These are phyloP conservation scores for Eutypella sp. DNA, from an alignment of 2,329 filamentous ascomycete species.

Conservation along the genomic window DNA sequence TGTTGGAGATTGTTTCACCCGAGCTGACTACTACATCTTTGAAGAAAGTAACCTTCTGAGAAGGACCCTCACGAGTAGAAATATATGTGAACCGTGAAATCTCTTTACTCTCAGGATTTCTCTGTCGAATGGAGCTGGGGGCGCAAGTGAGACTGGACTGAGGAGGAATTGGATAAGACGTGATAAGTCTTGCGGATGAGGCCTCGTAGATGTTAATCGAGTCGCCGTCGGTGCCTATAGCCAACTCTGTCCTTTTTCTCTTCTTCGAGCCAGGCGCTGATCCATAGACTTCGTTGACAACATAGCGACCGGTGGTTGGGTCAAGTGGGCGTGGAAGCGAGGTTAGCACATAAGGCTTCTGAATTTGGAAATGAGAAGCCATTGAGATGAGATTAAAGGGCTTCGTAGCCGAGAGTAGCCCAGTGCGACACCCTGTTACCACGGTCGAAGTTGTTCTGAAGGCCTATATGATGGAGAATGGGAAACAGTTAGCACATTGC, in stretches of 20 bases:
- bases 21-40: constrained; percentile 49
- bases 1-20: constrained; percentile 49
- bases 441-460: too few relatives aligned
- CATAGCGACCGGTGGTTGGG: constrained; percentile 42
- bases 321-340: constrained; percentile 55
- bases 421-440: too few relatives aligned
- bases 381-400: too few relatives aligned
- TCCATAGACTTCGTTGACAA: constrained; percentile 57
- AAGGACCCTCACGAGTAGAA: constrained; percentile 44
- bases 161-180: constrained; percentile 62
- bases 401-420: too few relatives aligned
- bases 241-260: constrained; percentile 58
- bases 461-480: too few relatives aligned
- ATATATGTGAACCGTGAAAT: constrained; percentile 58
- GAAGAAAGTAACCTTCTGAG: constrained; percentile 53
- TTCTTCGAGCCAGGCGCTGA: constrained; percentile 53
- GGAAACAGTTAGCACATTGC: too few relatives aligned
- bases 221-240: constrained; percentile 61
- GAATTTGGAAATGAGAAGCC: constrained; percentile 57
- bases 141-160: constrained; percentile 60
- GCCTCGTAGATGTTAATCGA: constrained; percentile 63
- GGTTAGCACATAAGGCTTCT: constrained; percentile 60
- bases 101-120: constrained; percentile 41
- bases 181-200: constrained; percentile 55
- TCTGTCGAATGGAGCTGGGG: constrained; percentile 52